A percentile compares a stretch with the other conserved stretches of the same genome.
Conservation (phyloP, 1,284 basidiomycete genomes). For the Marasmius sp. region DNA sequence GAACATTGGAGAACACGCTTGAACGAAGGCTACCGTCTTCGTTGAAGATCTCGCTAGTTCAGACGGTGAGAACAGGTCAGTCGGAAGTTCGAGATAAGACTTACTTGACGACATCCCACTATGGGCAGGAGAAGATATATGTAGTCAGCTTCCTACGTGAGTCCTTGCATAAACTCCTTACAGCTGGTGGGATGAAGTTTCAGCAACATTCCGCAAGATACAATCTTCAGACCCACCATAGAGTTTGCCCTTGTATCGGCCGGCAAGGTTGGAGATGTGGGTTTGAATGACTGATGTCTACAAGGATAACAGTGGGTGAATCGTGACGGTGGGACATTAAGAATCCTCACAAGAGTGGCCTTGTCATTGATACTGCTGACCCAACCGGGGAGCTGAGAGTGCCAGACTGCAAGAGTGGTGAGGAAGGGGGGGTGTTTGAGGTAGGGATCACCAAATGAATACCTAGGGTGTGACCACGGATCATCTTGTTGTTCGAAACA, state of each 20-base stretch:
- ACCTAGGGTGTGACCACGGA: constrained; percentile 50
- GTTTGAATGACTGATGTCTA: constrained; percentile 39
- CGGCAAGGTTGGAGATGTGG: constrained; percentile 39
- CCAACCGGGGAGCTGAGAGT: constrained; percentile 49
- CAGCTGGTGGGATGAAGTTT: constrained; percentile 1
- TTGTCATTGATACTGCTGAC: constrained; percentile 28
- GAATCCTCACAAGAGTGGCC: constrained; percentile 26
- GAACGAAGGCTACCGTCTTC: constrained; percentile 40
- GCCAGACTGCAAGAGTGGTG: constrained; percentile 36
- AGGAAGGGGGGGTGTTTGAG: not conserved
- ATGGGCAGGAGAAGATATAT: not conserved
- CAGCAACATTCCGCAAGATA: not conserved
- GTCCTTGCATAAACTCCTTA: not conserved
- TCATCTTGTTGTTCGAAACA: constrained; percentile 40
- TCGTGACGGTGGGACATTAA: not conserved
- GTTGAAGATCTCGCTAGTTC: constrained; percentile 40
- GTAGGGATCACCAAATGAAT: not conserved
- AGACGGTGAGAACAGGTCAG: constrained; percentile 4
- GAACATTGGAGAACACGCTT: constrained; percentile 41
- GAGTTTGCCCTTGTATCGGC: constrained; percentile 40
- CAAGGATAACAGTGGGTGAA: not conserved
- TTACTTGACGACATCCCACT: constrained; percentile 44
- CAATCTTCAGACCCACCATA: constrained; percentile 26
- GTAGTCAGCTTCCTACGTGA: not conserved
- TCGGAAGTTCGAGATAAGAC: not conserved